phyloP scores from a whole-genome alignment of 2,329 filamentous ascomycete species.

The Apiospora rasikravindrae region DNA sequence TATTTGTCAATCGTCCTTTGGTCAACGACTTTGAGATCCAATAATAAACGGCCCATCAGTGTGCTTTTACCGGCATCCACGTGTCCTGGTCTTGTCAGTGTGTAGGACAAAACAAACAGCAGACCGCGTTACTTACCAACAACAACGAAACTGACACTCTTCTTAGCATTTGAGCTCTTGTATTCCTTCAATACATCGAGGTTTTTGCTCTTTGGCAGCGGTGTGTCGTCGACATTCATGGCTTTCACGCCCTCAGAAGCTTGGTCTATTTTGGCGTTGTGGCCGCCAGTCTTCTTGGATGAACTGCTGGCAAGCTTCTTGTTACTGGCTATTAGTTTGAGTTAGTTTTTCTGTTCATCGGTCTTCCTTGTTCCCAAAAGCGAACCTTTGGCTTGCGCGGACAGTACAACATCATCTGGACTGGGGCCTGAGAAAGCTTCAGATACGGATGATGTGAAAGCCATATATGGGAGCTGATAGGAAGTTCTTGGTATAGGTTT shows the following conservation, averaged over 20 bases:
- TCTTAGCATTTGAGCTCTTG: conserved; percentile 76
- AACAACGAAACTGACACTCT: conserved; percentile 87
- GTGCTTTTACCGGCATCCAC: conserved; percentile 98
- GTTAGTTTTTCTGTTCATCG: conserved; percentile 56
- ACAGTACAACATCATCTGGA: conserved; percentile 86
- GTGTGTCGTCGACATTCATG: conserved; percentile 56
- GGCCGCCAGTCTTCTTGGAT: conserved; percentile 46
- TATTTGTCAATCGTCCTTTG: conserved; percentile 89
- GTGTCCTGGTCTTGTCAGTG: conserved; percentile 65
- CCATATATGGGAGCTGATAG: conserved; percentile 56
- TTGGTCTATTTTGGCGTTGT: conserved; percentile 43
- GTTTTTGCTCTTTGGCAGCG: conserved; percentile 73
- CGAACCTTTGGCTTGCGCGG: conserved; percentile 90
- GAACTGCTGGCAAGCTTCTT: conserved; percentile 43
- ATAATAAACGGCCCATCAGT: conserved; percentile 90
- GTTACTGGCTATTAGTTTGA: conserved; percentile 55
- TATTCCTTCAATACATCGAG: conserved; percentile 85
- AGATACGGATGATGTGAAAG: conserved; percentile 54
- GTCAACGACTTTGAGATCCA: conserved; percentile 87
- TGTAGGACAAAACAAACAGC: background rate
- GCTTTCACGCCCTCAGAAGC: conserved; percentile 41
- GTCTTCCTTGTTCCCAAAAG: conserved; percentile 54
- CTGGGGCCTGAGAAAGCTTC: conserved; percentile 83
- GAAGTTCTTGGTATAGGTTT: conserved; percentile 34
- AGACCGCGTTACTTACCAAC: conserved; percentile 65